Evolutionary conservation across 345 rosid species (phyloP).

Genomic region (Carallia pectinifolia): DNA sequence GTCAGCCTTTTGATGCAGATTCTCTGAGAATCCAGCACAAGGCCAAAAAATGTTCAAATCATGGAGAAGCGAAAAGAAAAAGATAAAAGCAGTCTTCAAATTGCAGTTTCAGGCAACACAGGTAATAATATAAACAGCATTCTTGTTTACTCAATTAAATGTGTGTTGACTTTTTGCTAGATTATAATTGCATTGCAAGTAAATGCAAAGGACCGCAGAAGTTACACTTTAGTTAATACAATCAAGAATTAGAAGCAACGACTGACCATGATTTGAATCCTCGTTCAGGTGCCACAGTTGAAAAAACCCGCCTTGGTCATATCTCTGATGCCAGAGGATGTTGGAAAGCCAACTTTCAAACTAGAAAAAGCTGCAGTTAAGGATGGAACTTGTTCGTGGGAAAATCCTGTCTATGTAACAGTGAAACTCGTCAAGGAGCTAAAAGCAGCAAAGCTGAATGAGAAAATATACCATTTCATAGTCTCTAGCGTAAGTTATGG

Average conservation of each 20-base stretch:
- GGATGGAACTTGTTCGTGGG: slow-evolving; percentile 33
- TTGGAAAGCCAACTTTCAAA: slow-evolving; percentile 33
- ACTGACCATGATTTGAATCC: slow-evolving; percentile 28
- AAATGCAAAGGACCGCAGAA: no score
- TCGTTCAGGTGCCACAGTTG: slow-evolving; percentile 72
- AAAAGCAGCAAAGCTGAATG: slow-evolving; percentile 28
- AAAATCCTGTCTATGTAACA: slow-evolving; percentile 29
- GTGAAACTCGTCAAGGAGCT: slow-evolving; percentile 25
- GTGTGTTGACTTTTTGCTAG: neutral
- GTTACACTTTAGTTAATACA: neutral
- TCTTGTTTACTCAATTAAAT: slow-evolving; percentile 1
- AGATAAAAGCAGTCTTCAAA: slow-evolving; percentile 70
- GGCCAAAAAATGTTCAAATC: slow-evolving; percentile 65
- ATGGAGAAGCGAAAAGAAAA: slow-evolving; percentile 82
- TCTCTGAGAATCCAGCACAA: slow-evolving; percentile 19
- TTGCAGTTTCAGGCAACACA: slow-evolving; percentile 51
- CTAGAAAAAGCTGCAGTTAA: slow-evolving; percentile 28
- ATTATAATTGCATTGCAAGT: neutral
- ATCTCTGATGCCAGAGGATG: slow-evolving; percentile 33
- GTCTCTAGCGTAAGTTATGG: slow-evolving; percentile 26
- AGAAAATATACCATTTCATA: slow-evolving; percentile 34
- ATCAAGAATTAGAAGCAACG: slow-evolving; percentile 1
- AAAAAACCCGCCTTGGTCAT: slow-evolving; percentile 59
- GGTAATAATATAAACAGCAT: slow-evolving; percentile 29
- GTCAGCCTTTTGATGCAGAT: slow-evolving; percentile 25